Percentiles rank a stretch among this genome's conserved stretches.
Evolutionary conservation across 768 basidiomycete species (phyloP).

Genomic region (Phanerodontia chrysosporium): DNA sequence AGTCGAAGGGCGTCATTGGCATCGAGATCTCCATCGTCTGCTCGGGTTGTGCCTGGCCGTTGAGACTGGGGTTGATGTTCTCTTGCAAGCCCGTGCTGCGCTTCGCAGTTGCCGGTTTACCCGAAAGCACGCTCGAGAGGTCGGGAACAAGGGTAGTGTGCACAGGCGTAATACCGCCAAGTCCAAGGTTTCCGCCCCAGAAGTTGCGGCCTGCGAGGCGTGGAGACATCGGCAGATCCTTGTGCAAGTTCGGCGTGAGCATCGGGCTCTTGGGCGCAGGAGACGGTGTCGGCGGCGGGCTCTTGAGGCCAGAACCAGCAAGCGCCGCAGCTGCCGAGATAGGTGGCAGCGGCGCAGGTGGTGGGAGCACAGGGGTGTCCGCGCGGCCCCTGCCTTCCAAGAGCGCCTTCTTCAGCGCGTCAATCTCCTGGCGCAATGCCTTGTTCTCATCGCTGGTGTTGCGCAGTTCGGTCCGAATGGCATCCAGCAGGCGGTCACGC

Average conservation of each 20-base stretch:
- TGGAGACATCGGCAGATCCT: conserved; percentile 68
- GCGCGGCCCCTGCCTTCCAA: conserved; percentile 47
- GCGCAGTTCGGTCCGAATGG: conserved; percentile 80
- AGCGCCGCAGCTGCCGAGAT: conserved; percentile 24
- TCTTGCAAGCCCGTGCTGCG: conserved; percentile 46
- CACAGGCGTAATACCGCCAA: conserved; percentile 74
- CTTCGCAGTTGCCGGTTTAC: conserved; percentile 20
- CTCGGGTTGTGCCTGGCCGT: conserved; percentile 29
- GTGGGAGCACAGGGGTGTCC: conserved; percentile 37
- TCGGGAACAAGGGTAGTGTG: conserved; percentile 83
- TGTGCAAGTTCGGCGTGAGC: conserved; percentile 68
- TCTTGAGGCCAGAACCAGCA: conserved; percentile 10
- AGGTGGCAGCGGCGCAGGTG: conserved; percentile 38
- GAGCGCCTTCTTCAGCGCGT: conserved; percentile 67
- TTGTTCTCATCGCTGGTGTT: conserved; percentile 76
- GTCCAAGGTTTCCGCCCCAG: conserved; percentile 68
- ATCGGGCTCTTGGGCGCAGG: conserved; percentile 23
- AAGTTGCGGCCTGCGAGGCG: conserved; percentile 53
- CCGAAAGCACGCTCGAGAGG: conserved; percentile 29
- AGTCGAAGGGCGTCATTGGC: conserved; percentile 54
- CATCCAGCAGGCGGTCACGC: conserved; percentile 85
- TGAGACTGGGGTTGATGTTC: conserved; percentile 77
- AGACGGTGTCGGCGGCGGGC: conserved; percentile 15
- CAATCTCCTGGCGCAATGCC: conserved; percentile 76
- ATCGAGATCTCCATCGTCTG: conserved; percentile 23